These are phyloP conservation scores for Trichoderma oligosporum DNA, from an alignment of 2,329 filamentous ascomycete genomes.

Conservation along the genomic window DNA sequence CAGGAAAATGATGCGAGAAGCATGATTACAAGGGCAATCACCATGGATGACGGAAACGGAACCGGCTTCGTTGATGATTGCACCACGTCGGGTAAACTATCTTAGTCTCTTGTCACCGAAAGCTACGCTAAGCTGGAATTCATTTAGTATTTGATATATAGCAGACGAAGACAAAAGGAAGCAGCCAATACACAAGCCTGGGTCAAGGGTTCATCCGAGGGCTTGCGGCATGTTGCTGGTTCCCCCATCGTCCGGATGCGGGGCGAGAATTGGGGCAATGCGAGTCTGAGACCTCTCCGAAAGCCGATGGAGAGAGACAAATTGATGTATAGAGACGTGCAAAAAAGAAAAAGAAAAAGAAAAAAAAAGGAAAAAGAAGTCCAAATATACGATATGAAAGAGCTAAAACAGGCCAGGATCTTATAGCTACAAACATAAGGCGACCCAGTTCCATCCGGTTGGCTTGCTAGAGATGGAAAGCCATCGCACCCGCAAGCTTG, in stretches of 20 bases:
- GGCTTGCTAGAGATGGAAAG: not conserved
- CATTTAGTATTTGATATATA: not conserved
- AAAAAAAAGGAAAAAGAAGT: too few species aligned
- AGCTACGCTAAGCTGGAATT: not conserved
- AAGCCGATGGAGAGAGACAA: not conserved
- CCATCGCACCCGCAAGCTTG: not conserved
- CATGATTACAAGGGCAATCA: not conserved
- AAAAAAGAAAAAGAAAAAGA: too few species aligned
- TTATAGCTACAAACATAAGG: not conserved
- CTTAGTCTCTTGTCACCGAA: not conserved
- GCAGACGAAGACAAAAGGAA: not conserved
- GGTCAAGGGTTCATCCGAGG: not conserved
- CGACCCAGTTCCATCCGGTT: not conserved
- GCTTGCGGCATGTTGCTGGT: not conserved
- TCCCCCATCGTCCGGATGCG: not conserved
- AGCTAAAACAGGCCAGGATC: not conserved
- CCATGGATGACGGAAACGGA: not conserved
- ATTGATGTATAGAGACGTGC: too few species aligned
- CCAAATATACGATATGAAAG: not conserved
- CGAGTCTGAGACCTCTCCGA: not conserved
- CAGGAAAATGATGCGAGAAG: slow-evolving; percentile 9
- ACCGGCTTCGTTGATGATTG: not conserved
- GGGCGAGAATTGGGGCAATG: not conserved
- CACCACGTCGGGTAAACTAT: not conserved
- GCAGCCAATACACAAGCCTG: not conserved